Evolutionary conservation across 108 stramenopile genomes (phyloP).

Genomic region (Seminavis robusta): DNA sequence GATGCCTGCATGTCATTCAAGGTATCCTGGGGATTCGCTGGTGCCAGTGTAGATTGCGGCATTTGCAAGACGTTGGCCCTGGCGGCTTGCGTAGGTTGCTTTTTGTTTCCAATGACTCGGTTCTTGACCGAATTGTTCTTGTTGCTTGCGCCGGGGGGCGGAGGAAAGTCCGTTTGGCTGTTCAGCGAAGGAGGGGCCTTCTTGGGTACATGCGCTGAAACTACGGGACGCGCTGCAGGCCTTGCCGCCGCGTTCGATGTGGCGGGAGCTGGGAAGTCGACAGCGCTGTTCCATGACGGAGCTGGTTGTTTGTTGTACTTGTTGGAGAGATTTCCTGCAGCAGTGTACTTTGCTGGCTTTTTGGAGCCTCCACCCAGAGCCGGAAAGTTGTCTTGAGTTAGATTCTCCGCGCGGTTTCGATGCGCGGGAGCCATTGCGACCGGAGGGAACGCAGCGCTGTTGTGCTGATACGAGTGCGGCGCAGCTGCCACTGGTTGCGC

Average conservation of each 20-base stretch:
- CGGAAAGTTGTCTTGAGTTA: slow-evolving; percentile 52
- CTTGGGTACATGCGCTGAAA: no score
- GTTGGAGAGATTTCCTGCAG: slow-evolving; percentile 14
- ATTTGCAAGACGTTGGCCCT: slow-evolving; percentile 48
- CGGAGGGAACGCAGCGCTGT: slow-evolving; percentile 15
- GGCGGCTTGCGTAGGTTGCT: slow-evolving; percentile 26
- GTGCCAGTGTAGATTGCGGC: slow-evolving; percentile 21
- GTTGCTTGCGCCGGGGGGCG: slow-evolving; percentile 34
- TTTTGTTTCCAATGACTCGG: slow-evolving; percentile 19
- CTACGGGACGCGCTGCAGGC: neutral
- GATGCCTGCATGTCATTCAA: slow-evolving; percentile 67
- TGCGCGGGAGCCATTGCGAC: neutral
- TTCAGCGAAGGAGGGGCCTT: slow-evolving; percentile 23
- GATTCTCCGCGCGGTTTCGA: slow-evolving; percentile 14
- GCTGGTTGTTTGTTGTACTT: slow-evolving; percentile 1
- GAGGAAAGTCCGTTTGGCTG: slow-evolving; percentile 38
- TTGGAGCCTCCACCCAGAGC: slow-evolving; percentile 20
- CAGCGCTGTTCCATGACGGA: slow-evolving; percentile 13
- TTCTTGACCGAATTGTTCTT: slow-evolving; percentile 21
- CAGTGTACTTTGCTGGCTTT: slow-evolving; percentile 22
- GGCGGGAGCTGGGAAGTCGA: slow-evolving; percentile 29
- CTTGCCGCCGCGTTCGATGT: no score
- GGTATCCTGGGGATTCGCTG: slow-evolving; percentile 30
- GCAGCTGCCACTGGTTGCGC: no score
- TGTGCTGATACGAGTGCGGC: no score